Base-by-base conservation (phyloP, 2,329 filamentous ascomycete species). In the Stagonosporopsis vannaccii region DNA sequence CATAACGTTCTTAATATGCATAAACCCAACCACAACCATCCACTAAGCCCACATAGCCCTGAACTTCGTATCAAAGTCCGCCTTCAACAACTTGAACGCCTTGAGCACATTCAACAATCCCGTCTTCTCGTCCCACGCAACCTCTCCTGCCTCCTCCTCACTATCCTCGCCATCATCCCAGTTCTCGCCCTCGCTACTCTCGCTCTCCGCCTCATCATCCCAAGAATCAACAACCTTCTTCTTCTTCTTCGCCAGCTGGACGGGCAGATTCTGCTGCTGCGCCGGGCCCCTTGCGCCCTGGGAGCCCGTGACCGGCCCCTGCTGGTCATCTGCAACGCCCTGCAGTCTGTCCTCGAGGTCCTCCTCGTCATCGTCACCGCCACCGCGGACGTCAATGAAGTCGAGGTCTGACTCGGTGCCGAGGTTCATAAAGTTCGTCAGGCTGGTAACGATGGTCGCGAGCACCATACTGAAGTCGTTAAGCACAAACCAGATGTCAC, bases 401-500 rank as follows among this genome's bases (percentile, higher is more conserved):
- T 82, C 81, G 47, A 80, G 75, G 30, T 80, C 79, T 8, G 76
- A 78, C 6, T 75, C 76, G 3, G 75, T 65, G 11, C 75, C 77
- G 4, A 83, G 75, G 19, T 82, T 82, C 60, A 87, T 77, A 63
- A 87, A 84, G 59, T 83, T 84, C 6, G 80, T 80, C 2, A 90
- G 71, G 43, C 84, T 86, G 0, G 87, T 87, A 30, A 90, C 84
- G 61, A 95, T 90, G 9, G 91, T 91, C 0, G 89, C 88, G 0
- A 91, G 78, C 0, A 88, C 78, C 51, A 85, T 78, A 13, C 84
- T 86, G 70, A 87, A 87, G 66, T 89, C 84, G 58, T 91, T 90
- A 2, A 92, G 79, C 2, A 83, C 69, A 66, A 89, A 92, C 90
- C 90, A 93, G 8, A 91, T 81, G 42, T 92, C 88, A 4, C 85